Conservation (phyloP, 139 green algal species). For the Asterochloris sp. region DNA sequence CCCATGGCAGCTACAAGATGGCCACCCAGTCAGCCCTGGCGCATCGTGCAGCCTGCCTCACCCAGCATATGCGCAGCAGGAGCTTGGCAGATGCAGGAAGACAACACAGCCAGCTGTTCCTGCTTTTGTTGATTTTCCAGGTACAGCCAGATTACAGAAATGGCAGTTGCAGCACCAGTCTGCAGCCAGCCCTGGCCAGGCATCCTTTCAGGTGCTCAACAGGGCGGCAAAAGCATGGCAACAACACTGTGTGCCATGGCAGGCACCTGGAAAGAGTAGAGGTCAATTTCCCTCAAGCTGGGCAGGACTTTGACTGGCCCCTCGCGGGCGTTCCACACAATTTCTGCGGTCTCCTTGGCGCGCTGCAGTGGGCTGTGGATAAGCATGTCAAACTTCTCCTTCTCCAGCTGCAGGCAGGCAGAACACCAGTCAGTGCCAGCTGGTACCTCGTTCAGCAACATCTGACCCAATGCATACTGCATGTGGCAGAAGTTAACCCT, state of each 20-base stretch:
- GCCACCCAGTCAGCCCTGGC: too few relatives aligned
- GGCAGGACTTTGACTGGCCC: slow-evolving; percentile 36
- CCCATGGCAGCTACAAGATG: too few relatives aligned
- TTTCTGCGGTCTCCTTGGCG: slow-evolving; percentile 74
- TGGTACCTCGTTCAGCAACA: too few relatives aligned
- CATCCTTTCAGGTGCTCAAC: background rate
- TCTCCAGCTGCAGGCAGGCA: slow-evolving; percentile 53
- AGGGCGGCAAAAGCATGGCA: too few relatives aligned
- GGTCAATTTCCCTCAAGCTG: slow-evolving; percentile 86
- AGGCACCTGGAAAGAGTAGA: slow-evolving; percentile 89
- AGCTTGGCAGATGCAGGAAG: too few relatives aligned
- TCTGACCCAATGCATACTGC: background rate
- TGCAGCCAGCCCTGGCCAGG: background rate
- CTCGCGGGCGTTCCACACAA: slow-evolving; percentile 60
- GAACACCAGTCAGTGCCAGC: background rate
- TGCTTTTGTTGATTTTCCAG: too few relatives aligned
- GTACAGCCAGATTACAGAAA: background rate
- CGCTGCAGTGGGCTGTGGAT: slow-evolving; percentile 74
- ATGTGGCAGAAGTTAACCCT: background rate
- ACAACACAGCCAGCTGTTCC: too few relatives aligned
- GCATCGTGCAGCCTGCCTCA: too few relatives aligned
- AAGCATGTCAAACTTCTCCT: slow-evolving; percentile 61
- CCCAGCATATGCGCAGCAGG: too few relatives aligned
- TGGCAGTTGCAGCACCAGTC: background rate
- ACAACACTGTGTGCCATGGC: too few relatives aligned